These are phyloP conservation scores for Picochlorum sp. DNA, from an alignment of 139 green algal genomes.

Conservation along the genomic window DNA sequence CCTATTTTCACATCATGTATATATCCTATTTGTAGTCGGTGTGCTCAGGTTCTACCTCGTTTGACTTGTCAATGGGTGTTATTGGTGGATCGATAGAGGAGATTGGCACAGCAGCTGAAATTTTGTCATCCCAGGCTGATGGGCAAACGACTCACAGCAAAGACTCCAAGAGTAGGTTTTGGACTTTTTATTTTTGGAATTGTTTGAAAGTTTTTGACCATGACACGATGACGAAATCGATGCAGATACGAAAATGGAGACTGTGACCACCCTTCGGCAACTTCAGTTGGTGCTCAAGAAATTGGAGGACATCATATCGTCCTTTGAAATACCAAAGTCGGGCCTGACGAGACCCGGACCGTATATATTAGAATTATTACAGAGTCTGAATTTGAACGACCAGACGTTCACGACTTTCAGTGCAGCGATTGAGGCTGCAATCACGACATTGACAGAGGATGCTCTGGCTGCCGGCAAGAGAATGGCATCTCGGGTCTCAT, in stretches of 20 bases:
- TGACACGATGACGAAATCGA: too few relatives aligned
- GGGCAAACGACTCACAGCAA: not conserved
- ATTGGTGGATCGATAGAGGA: conserved; percentile 55
- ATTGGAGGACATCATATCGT: conserved; percentile 34
- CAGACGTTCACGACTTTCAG: conserved; percentile 17
- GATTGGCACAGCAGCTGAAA: conserved; percentile 32
- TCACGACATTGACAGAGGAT: conserved; percentile 22
- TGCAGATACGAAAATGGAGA: not conserved
- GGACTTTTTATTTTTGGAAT: too few relatives aligned
- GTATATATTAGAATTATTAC: conserved; percentile 41
- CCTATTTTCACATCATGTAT: conserved; percentile 24
- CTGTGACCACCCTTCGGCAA: conserved; percentile 8
- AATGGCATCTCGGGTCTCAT: conserved; percentile 25
- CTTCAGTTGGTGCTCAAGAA: conserved; percentile 25
- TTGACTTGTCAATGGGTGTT: conserved; percentile 63
- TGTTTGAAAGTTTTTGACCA: too few relatives aligned
- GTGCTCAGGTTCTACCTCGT: conserved; percentile 74
- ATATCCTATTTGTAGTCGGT: conserved; percentile 27
- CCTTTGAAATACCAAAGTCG: conserved; percentile 7
- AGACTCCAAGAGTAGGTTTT: too few relatives aligned
- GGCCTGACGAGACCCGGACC: conserved; percentile 34
- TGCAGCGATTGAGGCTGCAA: conserved; percentile 24
- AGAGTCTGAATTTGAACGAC: conserved; percentile 14
- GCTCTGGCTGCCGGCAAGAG: conserved; percentile 31
- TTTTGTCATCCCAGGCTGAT: conserved; percentile 21